A percentile compares a stretch with the other conserved stretches of the same genome.
phyloP scores from a whole-genome alignment of 768 basidiomycete genomes.

The Sarcodon aspratus region DNA sequence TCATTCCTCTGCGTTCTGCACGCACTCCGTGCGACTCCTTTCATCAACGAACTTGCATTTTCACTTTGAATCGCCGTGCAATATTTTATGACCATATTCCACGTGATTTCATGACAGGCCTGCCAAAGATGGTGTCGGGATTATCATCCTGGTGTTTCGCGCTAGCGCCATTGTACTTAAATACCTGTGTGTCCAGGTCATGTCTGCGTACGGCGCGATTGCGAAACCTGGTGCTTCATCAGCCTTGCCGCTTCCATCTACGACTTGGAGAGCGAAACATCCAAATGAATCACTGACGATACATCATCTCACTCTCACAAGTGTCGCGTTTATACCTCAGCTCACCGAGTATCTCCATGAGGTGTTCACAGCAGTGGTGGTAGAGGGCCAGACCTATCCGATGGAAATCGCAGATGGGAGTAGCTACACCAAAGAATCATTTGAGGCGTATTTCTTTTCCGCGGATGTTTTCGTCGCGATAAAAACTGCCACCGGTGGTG shows the following conservation, averaged over 20 bases:
- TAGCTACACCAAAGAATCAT: slow-evolving; percentile 33
- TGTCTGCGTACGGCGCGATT: slow-evolving; percentile 72
- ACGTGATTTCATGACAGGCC: too few relatives aligned
- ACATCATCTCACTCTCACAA: slow-evolving; percentile 24
- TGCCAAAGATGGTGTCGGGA: too few relatives aligned
- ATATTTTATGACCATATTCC: too few relatives aligned
- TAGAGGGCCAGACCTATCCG: slow-evolving; percentile 74
- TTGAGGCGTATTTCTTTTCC: slow-evolving; percentile 68
- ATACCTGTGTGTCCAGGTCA: slow-evolving; percentile 9
- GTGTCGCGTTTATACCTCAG: slow-evolving; percentile 25
- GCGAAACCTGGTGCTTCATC: slow-evolving; percentile 14
- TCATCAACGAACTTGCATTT: too few relatives aligned
- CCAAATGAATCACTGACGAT: slow-evolving; percentile 7
- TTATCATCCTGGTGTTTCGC: too few relatives aligned
- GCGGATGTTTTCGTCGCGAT: slow-evolving; percentile 70
- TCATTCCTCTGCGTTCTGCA: too few relatives aligned
- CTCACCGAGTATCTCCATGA: slow-evolving; percentile 48
- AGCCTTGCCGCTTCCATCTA: slow-evolving; percentile 28
- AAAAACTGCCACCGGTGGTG: slow-evolving; percentile 9
- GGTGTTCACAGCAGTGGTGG: slow-evolving; percentile 65
- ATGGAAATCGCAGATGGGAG: slow-evolving; percentile 52
- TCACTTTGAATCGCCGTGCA: too few relatives aligned
- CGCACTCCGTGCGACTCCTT: too few relatives aligned
- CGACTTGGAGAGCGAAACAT: slow-evolving; percentile 29
- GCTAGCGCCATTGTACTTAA: too few relatives aligned